These are phyloP conservation scores for Apophysomyces variabilis DNA, from an alignment of 371 early-diverging fungal species.

Conservation along the genomic window DNA sequence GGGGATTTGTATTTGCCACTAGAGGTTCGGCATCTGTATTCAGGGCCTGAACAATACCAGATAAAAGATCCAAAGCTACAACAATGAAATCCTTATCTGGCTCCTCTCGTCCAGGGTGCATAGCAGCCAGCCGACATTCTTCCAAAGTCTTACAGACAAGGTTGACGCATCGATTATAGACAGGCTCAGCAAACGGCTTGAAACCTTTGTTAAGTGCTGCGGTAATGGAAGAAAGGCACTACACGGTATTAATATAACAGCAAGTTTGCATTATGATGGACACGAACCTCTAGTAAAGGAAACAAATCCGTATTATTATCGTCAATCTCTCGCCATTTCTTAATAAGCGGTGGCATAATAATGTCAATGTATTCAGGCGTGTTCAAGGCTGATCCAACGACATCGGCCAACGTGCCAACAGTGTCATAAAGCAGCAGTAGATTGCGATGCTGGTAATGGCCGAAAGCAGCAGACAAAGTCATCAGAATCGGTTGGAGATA, in stretches of 20 bases:
- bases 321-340: constrained; percentile 77
- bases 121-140: constrained; percentile 62
- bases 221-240: constrained; percentile 89
- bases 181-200: constrained; percentile 79
- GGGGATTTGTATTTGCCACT: constrained; percentile 72
- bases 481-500: constrained; percentile 82
- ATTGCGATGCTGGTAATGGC: constrained; percentile 88
- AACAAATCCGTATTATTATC: constrained; percentile 88
- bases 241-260: constrained; percentile 11
- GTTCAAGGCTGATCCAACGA: constrained; percentile 81
- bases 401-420: constrained; percentile 89
- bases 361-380: constrained; percentile 72
- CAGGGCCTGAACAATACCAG: constrained; percentile 91
- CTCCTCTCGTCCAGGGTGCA: constrained; percentile 67
- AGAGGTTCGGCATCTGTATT: constrained; percentile 75
- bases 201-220: constrained; percentile 87
- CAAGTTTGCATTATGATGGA: not conserved
- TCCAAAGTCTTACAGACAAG: constrained; percentile 79
- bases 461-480: constrained; percentile 77
- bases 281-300: constrained; percentile 83
- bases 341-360: constrained; percentile 85
- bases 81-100: constrained; percentile 95
- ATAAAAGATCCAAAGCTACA: constrained; percentile 92
- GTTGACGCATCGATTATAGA: constrained; percentile 85
- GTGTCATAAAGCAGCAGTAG: constrained; percentile 91